These are phyloP conservation scores for Geopyxis carbonaria DNA, from an alignment of 495 filamentous ascomycete genomes.

Conservation along the genomic window DNA sequence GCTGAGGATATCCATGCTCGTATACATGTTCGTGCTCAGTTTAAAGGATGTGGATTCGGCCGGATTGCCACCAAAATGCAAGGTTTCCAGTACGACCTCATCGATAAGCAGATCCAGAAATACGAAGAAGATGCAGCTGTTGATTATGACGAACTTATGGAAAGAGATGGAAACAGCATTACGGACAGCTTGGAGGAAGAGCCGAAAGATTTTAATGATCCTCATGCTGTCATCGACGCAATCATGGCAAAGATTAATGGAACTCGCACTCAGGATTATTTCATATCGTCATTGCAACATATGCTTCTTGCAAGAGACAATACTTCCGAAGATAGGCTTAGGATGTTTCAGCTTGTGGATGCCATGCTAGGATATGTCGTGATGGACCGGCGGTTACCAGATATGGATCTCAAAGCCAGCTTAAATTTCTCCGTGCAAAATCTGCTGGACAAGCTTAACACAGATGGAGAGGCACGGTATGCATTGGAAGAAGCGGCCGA, in stretches of 20 bases:
- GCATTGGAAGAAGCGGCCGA: constrained; percentile 80
- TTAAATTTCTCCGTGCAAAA: constrained; percentile 95
- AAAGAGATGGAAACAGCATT: constrained; percentile 75
- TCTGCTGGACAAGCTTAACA: constrained; percentile 85
- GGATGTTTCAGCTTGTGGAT: constrained; percentile 97
- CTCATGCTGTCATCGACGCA: constrained; percentile 79
- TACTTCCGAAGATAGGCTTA: constrained; percentile 74
- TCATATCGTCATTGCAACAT: constrained; percentile 88
- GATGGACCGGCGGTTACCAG: constrained; percentile 89
- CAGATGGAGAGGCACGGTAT: constrained; percentile 82
- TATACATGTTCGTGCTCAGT: constrained; percentile 88
- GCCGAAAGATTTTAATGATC: constrained; percentile 86
- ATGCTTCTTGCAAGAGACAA: constrained; percentile 86
- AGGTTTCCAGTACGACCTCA: constrained; percentile 91
- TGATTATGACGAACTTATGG: constrained; percentile 93
- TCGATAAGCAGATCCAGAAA: constrained; percentile 93
- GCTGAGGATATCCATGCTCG: constrained; percentile 82
- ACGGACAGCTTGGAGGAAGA: constrained; percentile 83
- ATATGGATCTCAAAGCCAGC: constrained; percentile 94
- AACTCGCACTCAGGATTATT: constrained; percentile 79
- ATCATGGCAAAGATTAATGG: constrained; percentile 76
- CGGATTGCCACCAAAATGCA: constrained; percentile 94
- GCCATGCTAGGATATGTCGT: constrained; percentile 97
- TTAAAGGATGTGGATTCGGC: constrained; percentile 89
- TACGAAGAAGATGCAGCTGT: constrained; percentile 90